These are phyloP conservation scores for Heteromeles arbutifolia DNA, from an alignment of 306 rosid genomes.

Conservation along the genomic window DNA sequence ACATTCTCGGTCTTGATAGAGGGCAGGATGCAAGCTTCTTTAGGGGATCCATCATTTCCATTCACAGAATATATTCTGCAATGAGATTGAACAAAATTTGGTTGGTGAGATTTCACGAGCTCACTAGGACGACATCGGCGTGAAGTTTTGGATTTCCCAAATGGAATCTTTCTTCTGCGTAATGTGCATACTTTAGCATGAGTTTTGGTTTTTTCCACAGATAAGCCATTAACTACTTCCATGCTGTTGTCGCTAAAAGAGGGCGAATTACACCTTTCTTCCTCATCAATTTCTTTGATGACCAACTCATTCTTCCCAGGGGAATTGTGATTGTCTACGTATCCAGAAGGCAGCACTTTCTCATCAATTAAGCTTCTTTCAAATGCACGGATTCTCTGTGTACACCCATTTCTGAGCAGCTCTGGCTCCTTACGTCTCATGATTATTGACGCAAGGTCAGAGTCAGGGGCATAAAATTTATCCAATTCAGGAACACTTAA, in stretches of 20 bases:
- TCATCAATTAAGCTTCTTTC: conserved; percentile 55
- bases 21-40: conserved; percentile 21
- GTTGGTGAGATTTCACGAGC: conserved; percentile 15
- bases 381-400: conserved; percentile 78
- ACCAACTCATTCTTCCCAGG: conserved; percentile 24
- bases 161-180: conserved; percentile 25
- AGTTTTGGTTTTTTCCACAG: conserved; percentile 26
- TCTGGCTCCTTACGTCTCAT: conserved; percentile 66
- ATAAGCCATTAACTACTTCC: conserved; percentile 10
- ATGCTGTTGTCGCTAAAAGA: conserved; percentile 7
- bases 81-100: conserved; percentile 28
- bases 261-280: conserved; percentile 15
- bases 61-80: background rate
- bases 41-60: conserved; percentile 13
- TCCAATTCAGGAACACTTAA: conserved; percentile 31
- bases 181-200: conserved; percentile 21
- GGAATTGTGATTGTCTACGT: conserved; percentile 18
- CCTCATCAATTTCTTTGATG: conserved; percentile 19
- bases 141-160: conserved; percentile 26
- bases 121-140: conserved; percentile 6
- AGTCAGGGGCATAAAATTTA: conserved; percentile 21
- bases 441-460: conserved; percentile 66
- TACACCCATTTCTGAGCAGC: conserved; percentile 67
- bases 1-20: conserved; percentile 16
- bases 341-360: conserved; percentile 26